Conservation (phyloP, 1,284 basidiomycete species). For the Heliocybe sulcata region DNA sequence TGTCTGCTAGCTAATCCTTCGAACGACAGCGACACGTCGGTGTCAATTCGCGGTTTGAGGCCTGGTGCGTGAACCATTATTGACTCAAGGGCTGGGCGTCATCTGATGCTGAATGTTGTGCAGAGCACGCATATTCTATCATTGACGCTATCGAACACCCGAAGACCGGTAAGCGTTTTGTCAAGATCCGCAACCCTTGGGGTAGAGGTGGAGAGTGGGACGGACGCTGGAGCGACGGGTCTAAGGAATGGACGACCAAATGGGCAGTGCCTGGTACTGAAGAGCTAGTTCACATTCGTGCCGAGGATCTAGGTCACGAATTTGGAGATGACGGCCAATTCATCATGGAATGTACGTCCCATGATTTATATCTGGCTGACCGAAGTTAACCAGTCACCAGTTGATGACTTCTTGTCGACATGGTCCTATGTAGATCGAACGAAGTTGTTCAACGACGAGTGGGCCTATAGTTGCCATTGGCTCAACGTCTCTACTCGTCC, state of each 20-base stretch:
- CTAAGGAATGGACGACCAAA: slow-evolving; percentile 42
- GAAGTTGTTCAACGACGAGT: slow-evolving; percentile 37
- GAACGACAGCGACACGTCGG: neutral
- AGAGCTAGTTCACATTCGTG: slow-evolving; percentile 1
- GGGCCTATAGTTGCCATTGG: slow-evolving; percentile 44
- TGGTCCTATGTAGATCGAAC: slow-evolving; percentile 40
- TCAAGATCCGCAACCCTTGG: slow-evolving; percentile 50
- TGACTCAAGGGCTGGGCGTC: neutral
- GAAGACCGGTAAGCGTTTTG: slow-evolving; percentile 32
- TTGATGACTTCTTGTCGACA: slow-evolving; percentile 38
- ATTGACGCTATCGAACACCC: slow-evolving; percentile 36
- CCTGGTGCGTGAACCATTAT: neutral
- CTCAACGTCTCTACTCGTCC: slow-evolving; percentile 29
- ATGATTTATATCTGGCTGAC: slow-evolving; percentile 2
- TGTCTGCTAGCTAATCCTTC: slow-evolving; percentile 6
- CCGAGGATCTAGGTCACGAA: slow-evolving; percentile 29
- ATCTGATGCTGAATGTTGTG: slow-evolving; percentile 13
- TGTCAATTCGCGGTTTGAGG: neutral
- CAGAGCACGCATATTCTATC: slow-evolving; percentile 43
- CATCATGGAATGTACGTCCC: slow-evolving; percentile 44
- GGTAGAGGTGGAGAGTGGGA: slow-evolving; percentile 41
- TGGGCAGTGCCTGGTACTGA: slow-evolving; percentile 22
- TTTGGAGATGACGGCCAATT: slow-evolving; percentile 48
- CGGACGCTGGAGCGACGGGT: slow-evolving; percentile 45
- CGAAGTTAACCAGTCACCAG: slow-evolving; percentile 15